A percentile compares a stretch with the other conserved stretches of the same genome.
phyloP scores from a whole-genome alignment of 2,329 filamentous ascomycete species.

The Rhexocercosporidium sp. region DNA sequence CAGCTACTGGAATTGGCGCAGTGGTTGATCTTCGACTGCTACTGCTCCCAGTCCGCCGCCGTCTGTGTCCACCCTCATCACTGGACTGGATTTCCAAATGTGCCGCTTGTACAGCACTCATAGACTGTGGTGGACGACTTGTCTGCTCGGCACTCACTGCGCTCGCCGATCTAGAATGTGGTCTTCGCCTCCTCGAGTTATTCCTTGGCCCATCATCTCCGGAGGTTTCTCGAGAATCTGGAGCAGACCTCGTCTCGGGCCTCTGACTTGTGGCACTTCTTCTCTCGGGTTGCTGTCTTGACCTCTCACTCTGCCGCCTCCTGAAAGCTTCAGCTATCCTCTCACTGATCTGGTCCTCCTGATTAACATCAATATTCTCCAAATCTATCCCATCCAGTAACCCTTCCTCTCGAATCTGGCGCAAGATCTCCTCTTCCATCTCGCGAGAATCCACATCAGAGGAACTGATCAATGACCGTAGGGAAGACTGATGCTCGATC shows the following conservation, averaged over 20 bases:
- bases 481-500: constrained; percentile 87
- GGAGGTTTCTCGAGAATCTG: constrained; percentile 38
- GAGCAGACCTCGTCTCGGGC: constrained; percentile 32
- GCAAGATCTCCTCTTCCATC: constrained; percentile 85
- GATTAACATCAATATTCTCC: constrained; percentile 80
- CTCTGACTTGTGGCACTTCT: constrained; percentile 45
- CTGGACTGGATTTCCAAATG: constrained; percentile 56
- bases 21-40: constrained; percentile 60
- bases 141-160: constrained; percentile 54
- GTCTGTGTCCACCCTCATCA: constrained; percentile 52
- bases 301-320: constrained; percentile 70
- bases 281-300: constrained; percentile 53
- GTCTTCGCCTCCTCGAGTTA: constrained; percentile 40
- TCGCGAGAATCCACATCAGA: constrained; percentile 78
- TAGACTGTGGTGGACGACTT: constrained; percentile 53
- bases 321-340: constrained; percentile 89
- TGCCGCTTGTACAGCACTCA: constrained; percentile 50
- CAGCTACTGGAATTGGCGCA: constrained; percentile 50
- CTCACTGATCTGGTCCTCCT: constrained; percentile 89
- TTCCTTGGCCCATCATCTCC: constrained; percentile 31
- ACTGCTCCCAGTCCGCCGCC: constrained; percentile 57
- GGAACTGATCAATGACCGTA: constrained; percentile 82
- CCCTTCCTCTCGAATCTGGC: constrained; percentile 87
- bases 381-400: constrained; percentile 87
- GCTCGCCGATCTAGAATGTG: constrained; percentile 54